Evolutionary conservation across 768 basidiomycete species (phyloP), one percentile per base, ranked within the genome.

Genomic region (Coprinopsis cinerea): DNA sequence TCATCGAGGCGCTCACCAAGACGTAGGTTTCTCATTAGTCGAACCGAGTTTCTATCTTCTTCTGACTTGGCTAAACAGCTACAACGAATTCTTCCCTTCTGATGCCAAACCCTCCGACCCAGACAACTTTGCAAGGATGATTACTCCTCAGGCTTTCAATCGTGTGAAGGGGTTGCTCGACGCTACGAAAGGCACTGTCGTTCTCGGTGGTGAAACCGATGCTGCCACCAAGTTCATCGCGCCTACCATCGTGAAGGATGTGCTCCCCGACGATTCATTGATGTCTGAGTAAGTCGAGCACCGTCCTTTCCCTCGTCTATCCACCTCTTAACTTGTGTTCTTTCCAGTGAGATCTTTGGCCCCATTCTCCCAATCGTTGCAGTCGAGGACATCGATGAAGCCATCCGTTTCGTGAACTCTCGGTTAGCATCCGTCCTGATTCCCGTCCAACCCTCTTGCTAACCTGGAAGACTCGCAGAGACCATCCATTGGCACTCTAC

Each of bases 341-440:
- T 1, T 44, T 4, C 18, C 54, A 90, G 88, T 52, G 92, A 93
- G 59, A 74, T 92, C 36, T 92, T 94, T 56, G 92, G 90, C 0
- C 91, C 92, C 6, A 55, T 94, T 9, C 67, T 94, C 20, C 84
- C 88, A 2, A 72, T 94, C 34, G 67, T 93, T 0, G 77, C 83
- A 0, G 81, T 92, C 22, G 77, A 83, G n/a, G 61, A 75, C 48
- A 47, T 88, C 5, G 86, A 90, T 27, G 82, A 79, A 32, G 90
- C 83, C 2, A 81, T 92, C 51, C 73, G 77, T 10, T 82, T 81
- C 49, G 74, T 92, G 47, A 84, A 84, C 55, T 63, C 64, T 14
- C 72, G 71, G 86, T 82, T 44, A 22, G 73, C 66, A 1, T 4
- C 22, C 49, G 1, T 25, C 7, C 4, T 26, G 4, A 35, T 18